Evolutionary conservation across 495 filamentous ascomycete genomes (phyloP).

Genomic region (Evansstolkia leycettana): DNA sequence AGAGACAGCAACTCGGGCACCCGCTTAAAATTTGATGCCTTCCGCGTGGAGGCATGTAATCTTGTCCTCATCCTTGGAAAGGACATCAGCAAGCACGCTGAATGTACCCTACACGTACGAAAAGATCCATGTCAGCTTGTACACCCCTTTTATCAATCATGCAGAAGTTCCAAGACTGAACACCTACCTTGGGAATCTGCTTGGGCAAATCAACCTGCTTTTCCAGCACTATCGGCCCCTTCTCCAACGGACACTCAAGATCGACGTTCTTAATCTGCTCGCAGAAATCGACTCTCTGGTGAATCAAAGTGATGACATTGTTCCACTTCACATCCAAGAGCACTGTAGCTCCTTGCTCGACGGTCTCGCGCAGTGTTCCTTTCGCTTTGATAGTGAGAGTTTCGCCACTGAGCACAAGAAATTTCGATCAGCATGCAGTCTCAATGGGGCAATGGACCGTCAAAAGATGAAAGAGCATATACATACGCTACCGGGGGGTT

Average conservation of each 20-base stretch:
- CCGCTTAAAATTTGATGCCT: constrained; percentile 23
- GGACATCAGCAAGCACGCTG: constrained; percentile 76
- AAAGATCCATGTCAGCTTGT: background rate
- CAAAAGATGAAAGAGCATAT: background rate
- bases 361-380: constrained; percentile 53
- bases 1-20: too few relatives aligned
- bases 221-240: constrained; percentile 55
- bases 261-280: constrained; percentile 81
- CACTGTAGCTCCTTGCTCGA: constrained; percentile 70
- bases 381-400: constrained; percentile 66
- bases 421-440: constrained; percentile 4
- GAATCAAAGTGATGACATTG: constrained; percentile 70
- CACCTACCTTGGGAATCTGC: constrained; percentile 77
- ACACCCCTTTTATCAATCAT: too few relatives aligned
- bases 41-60: constrained; percentile 73
- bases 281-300: constrained; percentile 68
- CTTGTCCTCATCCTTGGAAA: constrained; percentile 48
- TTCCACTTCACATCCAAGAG: constrained; percentile 84
- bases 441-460: background rate
- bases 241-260: constrained; percentile 73
- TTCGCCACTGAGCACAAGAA: constrained; percentile 47
- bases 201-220: constrained; percentile 79
- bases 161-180: background rate
- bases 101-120: constrained; percentile 60
- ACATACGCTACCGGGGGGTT: constrained; percentile 85